Conservation (phyloP, 768 basidiomycete genomes). For the Lactarius indigo region DNA sequence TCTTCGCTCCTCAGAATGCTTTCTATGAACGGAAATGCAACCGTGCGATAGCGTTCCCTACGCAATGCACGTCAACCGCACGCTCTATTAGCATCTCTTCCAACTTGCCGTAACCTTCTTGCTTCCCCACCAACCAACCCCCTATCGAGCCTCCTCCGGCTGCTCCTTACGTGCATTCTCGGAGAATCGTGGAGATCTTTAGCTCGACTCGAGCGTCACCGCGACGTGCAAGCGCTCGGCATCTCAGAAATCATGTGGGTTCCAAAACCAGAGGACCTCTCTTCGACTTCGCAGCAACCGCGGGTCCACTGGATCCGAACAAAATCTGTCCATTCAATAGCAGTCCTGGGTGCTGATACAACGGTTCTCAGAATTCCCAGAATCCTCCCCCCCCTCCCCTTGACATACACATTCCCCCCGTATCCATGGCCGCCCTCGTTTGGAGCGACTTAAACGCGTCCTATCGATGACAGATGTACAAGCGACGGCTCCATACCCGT, state of each 20-base stretch:
- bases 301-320: background rate
- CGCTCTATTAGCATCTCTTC: background rate
- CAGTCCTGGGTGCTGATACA: background rate
- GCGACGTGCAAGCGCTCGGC: background rate
- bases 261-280: background rate
- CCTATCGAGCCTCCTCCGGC: background rate
- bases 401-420: constrained; percentile 4
- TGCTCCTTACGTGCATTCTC: background rate
- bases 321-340: background rate
- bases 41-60: background rate
- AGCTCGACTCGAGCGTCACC: background rate
- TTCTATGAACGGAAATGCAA: constrained; percentile 1
- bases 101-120: constrained; percentile 1
- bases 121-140: background rate
- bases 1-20: background rate
- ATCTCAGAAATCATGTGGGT: background rate
- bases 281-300: constrained; percentile 7
- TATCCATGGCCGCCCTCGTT: constrained; percentile 18
- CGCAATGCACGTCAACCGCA: background rate
- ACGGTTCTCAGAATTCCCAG: constrained; percentile 2
- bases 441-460: constrained; percentile 17
- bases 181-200: background rate
- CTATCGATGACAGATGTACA: constrained; percentile 4
- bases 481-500: constrained; percentile 13
- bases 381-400: too few species aligned